Percentiles rank a stretch among this genome's conserved stretches.
These are phyloP conservation scores for Leishmania lainsoni DNA, from an alignment of 208 protist genomes.

Conservation along the genomic window DNA sequence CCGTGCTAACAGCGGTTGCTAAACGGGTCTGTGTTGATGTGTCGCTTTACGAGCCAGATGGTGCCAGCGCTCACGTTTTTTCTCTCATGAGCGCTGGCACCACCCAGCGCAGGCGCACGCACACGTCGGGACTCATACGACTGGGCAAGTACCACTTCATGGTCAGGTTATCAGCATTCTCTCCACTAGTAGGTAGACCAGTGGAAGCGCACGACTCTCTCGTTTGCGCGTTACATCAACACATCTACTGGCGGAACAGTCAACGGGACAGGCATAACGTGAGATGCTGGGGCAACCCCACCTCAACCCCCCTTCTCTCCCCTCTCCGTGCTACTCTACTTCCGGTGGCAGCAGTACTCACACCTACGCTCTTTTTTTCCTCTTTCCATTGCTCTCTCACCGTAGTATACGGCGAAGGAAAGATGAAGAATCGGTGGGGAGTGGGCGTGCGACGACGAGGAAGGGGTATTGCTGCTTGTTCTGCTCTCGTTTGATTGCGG, in stretches of 20 bases:
- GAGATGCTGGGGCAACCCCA: neutral
- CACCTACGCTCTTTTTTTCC: neutral
- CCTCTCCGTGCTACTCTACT: neutral
- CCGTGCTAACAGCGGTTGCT: constrained; percentile 32
- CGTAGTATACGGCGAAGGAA: neutral
- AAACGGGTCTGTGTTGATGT: neutral
- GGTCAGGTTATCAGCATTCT: neutral
- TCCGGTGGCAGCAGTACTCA: neutral
- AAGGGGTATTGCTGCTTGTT: neutral
- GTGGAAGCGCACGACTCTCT: neutral
- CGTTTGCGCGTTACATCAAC: neutral
- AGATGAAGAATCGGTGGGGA: neutral
- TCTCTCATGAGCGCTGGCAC: neutral
- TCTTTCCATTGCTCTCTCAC: neutral
- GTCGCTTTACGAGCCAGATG: neutral
- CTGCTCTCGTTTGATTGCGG: neutral
- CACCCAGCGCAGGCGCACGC: neutral
- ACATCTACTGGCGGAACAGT: neutral
- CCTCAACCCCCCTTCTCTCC: neutral
- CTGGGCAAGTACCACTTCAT: neutral
- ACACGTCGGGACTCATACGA: neutral
- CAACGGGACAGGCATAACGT: neutral
- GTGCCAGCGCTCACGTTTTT: neutral
- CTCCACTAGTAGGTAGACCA: neutral
- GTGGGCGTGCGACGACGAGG: neutral